These are phyloP conservation scores for Tetracladium maxilliforme DNA, from an alignment of 2,329 filamentous ascomycete genomes.

Conservation along the genomic window DNA sequence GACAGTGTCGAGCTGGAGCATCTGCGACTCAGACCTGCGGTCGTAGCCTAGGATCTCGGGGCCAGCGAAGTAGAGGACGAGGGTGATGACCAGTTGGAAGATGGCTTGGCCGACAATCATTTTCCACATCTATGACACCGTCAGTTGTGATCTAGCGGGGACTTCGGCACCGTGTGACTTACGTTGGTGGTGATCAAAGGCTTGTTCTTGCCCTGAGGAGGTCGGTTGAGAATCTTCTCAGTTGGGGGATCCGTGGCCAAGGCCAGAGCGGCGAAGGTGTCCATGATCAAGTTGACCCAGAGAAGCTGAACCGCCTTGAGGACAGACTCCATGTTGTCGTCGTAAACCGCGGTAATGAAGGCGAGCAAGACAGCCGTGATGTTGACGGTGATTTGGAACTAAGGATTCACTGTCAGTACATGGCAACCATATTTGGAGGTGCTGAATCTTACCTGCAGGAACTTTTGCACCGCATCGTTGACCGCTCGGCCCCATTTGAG, in stretches of 20 bases:
- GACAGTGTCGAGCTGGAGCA: conserved; percentile 35
- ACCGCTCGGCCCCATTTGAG: conserved; percentile 69
- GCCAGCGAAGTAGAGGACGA: conserved; percentile 47
- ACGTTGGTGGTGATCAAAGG: conserved; percentile 26
- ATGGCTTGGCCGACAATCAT: conserved; percentile 49
- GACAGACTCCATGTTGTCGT: conserved; percentile 37
- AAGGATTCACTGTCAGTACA: conserved; percentile 2
- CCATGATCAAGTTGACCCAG: conserved; percentile 59
- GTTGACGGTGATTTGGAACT: conserved; percentile 57
- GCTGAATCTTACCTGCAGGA: no score
- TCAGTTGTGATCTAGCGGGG: no score
- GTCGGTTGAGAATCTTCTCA: conserved; percentile 37
- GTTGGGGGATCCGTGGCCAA: conserved; percentile 49
- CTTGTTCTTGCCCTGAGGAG: conserved; percentile 26
- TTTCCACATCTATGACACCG: conserved; percentile 53
- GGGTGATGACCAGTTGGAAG: conserved; percentile 42
- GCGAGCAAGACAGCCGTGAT: conserved; percentile 53
- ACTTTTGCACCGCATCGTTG: conserved; percentile 65
- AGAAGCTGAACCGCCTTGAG: conserved; percentile 52
- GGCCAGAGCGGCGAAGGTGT: conserved; percentile 51
- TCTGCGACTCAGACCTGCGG: conserved; percentile 19
- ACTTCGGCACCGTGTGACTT: no score
- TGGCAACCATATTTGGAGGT: conserved; percentile 1
- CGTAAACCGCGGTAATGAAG: conserved; percentile 47
- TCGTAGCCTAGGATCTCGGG: conserved; percentile 36